phyloP scores from a whole-genome alignment of 768 basidiomycete genomes.

The Xerocomus spinulosus region DNA sequence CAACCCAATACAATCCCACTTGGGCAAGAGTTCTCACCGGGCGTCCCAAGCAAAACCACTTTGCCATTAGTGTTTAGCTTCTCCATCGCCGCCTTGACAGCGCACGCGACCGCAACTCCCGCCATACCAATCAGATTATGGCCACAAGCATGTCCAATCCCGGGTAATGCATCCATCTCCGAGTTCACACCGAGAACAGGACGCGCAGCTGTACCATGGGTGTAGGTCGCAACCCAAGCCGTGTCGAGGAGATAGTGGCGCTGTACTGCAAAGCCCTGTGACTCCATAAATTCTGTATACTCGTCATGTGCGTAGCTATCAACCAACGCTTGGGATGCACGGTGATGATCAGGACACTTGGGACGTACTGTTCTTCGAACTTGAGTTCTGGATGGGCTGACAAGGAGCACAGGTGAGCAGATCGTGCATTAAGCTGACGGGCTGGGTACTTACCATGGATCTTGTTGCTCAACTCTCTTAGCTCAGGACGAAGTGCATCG shows the following conservation, averaged over 20 bases:
- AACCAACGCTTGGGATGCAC: neutral
- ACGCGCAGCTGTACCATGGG: constrained; percentile 61
- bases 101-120: constrained; percentile 69
- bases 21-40: no score
- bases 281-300: constrained; percentile 61
- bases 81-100: constrained; percentile 59
- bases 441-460: constrained; percentile 54
- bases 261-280: constrained; percentile 61
- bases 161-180: constrained; percentile 66
- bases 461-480: constrained; percentile 63
- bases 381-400: constrained; percentile 71
- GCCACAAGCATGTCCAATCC: constrained; percentile 71
- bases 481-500: constrained; percentile 46
- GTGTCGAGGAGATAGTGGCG: constrained; percentile 62
- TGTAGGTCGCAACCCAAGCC: constrained; percentile 70
- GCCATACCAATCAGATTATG: constrained; percentile 79
- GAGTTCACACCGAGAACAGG: constrained; percentile 75
- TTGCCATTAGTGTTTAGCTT: constrained; percentile 61
- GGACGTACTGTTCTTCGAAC: constrained; percentile 65
- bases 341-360: neutral
- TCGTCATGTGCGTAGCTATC: constrained; percentile 66
- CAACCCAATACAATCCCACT: no score
- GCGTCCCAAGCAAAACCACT: constrained; percentile 74
- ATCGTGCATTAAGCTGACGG: no score
- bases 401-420: no score